Evolutionary conservation across 345 rosid genomes (phyloP).

Genomic region (Trapa bicornis): DNA sequence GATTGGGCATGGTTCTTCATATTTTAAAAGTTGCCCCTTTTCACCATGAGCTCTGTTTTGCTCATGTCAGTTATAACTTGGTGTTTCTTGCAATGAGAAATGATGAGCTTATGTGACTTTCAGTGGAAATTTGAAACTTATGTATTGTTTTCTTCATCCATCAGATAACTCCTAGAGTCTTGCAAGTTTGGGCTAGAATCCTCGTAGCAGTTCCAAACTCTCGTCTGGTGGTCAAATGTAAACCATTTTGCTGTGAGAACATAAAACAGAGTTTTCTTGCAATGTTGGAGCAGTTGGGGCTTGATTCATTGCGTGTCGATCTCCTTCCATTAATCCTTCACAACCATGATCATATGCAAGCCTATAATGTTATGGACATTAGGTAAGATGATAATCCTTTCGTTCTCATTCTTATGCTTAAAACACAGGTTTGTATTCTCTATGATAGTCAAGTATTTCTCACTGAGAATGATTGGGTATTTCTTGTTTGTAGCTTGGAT

Average conservation of each 20-base stretch:
- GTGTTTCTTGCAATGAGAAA: neutral
- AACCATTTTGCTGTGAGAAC: constrained; percentile 96
- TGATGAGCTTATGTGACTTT: neutral
- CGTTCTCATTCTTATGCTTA: neutral
- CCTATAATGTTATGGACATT: constrained; percentile 95
- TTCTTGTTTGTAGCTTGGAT: constrained; percentile 59
- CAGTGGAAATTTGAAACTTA: neutral
- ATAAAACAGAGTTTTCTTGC: constrained; percentile 80
- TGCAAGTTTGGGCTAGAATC: constrained; percentile 98
- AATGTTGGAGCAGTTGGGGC: constrained; percentile 76
- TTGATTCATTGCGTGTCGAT: constrained; percentile 91
- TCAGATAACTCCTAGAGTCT: constrained; percentile 87
- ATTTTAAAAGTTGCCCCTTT: too few species aligned
- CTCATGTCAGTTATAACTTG: too few species aligned
- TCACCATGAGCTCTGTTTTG: too few species aligned
- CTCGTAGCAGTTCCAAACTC: constrained; percentile 92
- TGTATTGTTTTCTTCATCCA: neutral
- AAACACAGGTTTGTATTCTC: too few species aligned
- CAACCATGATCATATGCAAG: constrained; percentile 99
- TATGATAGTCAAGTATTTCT: neutral
- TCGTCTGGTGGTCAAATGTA: constrained; percentile 96
- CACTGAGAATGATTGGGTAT: neutral
- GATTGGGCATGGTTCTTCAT: too few species aligned
- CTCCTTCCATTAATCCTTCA: constrained; percentile 92
- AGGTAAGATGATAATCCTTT: constrained; percentile 36